Percentiles rank a stretch among this genome's conserved stretches.
These are phyloP conservation scores for Nyctanthes arbortristis DNA, from an alignment of 257 asterid species.

Conservation along the genomic window DNA sequence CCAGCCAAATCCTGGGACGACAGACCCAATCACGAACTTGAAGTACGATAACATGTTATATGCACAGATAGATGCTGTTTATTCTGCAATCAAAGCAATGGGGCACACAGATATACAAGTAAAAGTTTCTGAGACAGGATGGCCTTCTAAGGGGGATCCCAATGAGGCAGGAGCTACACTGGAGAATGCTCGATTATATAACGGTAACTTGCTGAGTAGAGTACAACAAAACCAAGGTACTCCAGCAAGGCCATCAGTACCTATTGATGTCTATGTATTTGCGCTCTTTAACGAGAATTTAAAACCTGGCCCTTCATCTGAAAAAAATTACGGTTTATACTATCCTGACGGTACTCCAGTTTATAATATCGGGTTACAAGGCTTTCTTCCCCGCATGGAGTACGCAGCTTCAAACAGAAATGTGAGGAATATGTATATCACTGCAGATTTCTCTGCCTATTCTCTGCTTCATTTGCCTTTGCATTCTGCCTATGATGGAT, in stretches of 20 bases:
- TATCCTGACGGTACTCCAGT: slow-evolving; percentile 85
- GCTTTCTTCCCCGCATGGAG: slow-evolving; percentile 61
- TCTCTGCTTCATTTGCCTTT: not conserved
- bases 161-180: slow-evolving; percentile 75
- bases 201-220: slow-evolving; percentile 59
- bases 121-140: slow-evolving; percentile 84
- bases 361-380: slow-evolving; percentile 67
- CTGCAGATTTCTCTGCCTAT: not conserved
- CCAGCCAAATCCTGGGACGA: slow-evolving; percentile 64
- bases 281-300: slow-evolving; percentile 87
- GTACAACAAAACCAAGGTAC: slow-evolving; percentile 64
- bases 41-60: slow-evolving; percentile 88
- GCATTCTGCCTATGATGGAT: not conserved
- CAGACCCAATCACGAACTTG: slow-evolving; percentile 58
- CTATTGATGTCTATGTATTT: slow-evolving; percentile 70
- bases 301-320: slow-evolving; percentile 86
- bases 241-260: slow-evolving; percentile 68
- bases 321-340: slow-evolving; percentile 85
- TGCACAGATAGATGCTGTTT: slow-evolving; percentile 86
- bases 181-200: slow-evolving; percentile 72
- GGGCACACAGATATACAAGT: slow-evolving; percentile 59
- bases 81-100: slow-evolving; percentile 57
- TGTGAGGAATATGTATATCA: slow-evolving; percentile 36
- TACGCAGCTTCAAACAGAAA: slow-evolving; percentile 54
- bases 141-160: slow-evolving; percentile 89